phyloP scores from a whole-genome alignment of 129 eudicot genomes.

The Apium graveolens region DNA sequence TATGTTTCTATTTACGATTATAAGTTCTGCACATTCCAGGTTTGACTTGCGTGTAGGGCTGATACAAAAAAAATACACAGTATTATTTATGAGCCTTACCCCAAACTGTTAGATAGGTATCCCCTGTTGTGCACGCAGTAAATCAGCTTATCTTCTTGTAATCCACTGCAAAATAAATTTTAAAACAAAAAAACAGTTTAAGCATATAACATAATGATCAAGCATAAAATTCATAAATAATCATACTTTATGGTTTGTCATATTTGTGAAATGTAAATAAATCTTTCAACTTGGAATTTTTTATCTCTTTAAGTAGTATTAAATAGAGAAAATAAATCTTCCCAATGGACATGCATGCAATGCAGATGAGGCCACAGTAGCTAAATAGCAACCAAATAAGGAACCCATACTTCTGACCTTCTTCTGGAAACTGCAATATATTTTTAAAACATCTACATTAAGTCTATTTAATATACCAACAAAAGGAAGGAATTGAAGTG shows the following conservation, averaged over 20 bases:
- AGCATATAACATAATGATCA: no score
- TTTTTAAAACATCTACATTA: neutral
- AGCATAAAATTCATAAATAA: no score
- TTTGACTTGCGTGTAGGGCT: neutral
- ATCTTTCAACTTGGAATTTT: neutral
- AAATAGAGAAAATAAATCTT: no score
- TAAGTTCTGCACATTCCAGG: neutral
- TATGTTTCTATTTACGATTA: neutral
- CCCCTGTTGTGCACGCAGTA: slow-evolving; percentile 69
- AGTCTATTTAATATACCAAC: neutral
- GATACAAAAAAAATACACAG: neutral
- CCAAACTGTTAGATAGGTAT: slow-evolving; percentile 70
- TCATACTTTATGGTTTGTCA: no score
- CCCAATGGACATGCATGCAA: no score
- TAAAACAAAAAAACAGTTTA: neutral
- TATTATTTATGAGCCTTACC: slow-evolving; percentile 33
- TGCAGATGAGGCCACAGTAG: no score
- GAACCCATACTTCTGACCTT: no score
- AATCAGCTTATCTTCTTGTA: slow-evolving; percentile 72
- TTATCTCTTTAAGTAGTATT: neutral
- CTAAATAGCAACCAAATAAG: no score
- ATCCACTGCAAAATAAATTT: slow-evolving; percentile 56
- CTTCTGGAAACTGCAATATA: no score
- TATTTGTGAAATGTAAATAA: neutral
- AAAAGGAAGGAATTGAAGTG: neutral